Evolutionary conservation across 768 basidiomycete genomes (phyloP), one percentile per base, ranked within the genome.

Genomic region (Hericium rajendrae): DNA sequence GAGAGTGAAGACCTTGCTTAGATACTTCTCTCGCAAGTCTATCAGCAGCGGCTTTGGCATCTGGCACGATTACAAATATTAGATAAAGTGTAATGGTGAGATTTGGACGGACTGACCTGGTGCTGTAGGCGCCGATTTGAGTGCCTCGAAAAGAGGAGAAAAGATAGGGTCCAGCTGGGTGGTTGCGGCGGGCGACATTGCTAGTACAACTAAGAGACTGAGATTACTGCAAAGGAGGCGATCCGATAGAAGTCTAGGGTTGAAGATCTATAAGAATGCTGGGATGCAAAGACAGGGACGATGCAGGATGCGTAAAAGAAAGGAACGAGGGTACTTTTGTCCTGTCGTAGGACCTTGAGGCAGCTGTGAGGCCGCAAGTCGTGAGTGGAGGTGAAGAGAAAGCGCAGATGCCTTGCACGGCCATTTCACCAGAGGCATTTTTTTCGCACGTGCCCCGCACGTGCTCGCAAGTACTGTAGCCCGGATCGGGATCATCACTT

Each of bases 21-120:
- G 75, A 71, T 41, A 91, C 75, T 66, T 87, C 82, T 39, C 86
- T 81, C 59, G 89, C 88, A 58, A 91, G 76, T 64, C 79, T 82
- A 72, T 91, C 89, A 41, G 86, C 87, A 20, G 90, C 89, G 53
- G 79, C 87, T 71, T 90, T 91, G 39, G 88, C 90, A 75, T 91
- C 90, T 87, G 65, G 15, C 46, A 18, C 5, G 43, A 18, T 16
- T 26, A 51, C 16, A 24, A 38, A 37, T 24, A n/a, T 38, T 38
- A n/a, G 13, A 51, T 58, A 22, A 52, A 32, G 40, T 15, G 18
- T 16, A 40, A 40, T 32, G 13, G n/a, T 16, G 18, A n/a, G 15
- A 46, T n/a, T 43, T 37, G 32, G 38, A 37, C 48, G 52, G 9
- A 49, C 58, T 37, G 40, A 71, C 72, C 72, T 54, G 72, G 71